These are phyloP conservation scores for Tinospora cordifolia DNA, from an alignment of 164 flowering plant genomes.

Conservation along the genomic window DNA sequence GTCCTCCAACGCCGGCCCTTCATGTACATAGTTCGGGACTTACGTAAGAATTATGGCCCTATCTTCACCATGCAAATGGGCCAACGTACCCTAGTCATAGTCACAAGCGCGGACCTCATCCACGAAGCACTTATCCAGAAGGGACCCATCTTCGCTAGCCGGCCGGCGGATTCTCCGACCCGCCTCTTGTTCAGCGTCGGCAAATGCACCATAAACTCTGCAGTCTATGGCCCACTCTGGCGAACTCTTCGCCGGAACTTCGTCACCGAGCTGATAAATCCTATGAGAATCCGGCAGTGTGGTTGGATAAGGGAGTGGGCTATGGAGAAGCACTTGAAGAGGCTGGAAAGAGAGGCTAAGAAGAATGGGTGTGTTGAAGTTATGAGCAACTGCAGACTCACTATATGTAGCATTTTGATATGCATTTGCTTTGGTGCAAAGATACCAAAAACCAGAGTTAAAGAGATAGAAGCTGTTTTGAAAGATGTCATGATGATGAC, in stretches of 20 bases:
- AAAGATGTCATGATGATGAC: constrained; percentile 82
- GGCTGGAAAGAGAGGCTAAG: constrained; percentile 33
- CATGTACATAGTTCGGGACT: constrained; percentile 59
- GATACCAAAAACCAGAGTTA: constrained; percentile 40
- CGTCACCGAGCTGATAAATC: constrained; percentile 66
- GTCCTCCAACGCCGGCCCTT: constrained; percentile 56
- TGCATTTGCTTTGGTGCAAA: constrained; percentile 78
- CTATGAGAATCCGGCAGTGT: constrained; percentile 56
- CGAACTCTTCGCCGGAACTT: constrained; percentile 64
- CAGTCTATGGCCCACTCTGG: constrained; percentile 90
- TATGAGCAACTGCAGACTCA: constrained; percentile 67
- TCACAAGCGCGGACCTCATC: constrained; percentile 61
- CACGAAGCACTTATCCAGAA: constrained; percentile 77
- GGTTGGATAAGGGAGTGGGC: constrained; percentile 78
- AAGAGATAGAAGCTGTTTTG: constrained; percentile 49
- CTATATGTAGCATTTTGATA: constrained; percentile 68
- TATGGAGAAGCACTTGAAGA: constrained; percentile 43
- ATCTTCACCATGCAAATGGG: constrained; percentile 95
- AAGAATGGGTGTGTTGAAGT: constrained; percentile 56
- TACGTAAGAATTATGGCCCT: constrained; percentile 62
- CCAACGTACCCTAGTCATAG: constrained; percentile 59
- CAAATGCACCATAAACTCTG: constrained; percentile 85
- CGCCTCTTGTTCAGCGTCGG: constrained; percentile 66
- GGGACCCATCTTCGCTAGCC: constrained; percentile 66
- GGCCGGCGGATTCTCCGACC: constrained; percentile 75